phyloP scores from a whole-genome alignment of 768 basidiomycete genomes.

The Amylocystis lapponica region DNA sequence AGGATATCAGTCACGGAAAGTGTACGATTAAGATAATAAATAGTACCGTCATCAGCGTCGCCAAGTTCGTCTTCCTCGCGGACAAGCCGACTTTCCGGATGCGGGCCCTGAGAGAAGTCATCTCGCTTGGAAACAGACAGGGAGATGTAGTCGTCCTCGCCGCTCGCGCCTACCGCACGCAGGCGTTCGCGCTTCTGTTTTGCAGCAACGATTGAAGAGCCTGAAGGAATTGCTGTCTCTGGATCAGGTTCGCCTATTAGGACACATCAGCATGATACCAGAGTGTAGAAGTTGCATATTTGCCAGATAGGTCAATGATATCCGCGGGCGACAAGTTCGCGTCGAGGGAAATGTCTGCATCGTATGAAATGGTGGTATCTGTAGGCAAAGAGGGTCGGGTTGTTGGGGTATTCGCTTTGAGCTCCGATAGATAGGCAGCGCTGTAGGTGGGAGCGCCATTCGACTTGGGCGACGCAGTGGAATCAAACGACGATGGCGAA shows the following conservation, averaged over 20 bases:
- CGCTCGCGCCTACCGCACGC: conserved; percentile 39
- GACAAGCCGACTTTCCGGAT: conserved; percentile 77
- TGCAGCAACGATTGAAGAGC: conserved; percentile 64
- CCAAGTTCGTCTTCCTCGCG: conserved; percentile 87
- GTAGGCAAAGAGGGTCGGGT: conserved; percentile 36
- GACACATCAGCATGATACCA: neutral
- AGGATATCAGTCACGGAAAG: conserved; percentile 4
- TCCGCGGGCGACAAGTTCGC: conserved; percentile 32
- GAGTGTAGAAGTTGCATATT: conserved; percentile 4
- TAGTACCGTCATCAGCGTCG: conserved; percentile 78
- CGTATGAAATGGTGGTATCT: conserved; percentile 33
- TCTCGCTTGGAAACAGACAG: conserved; percentile 56
- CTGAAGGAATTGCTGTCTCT: conserved; percentile 56
- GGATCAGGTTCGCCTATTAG: conserved; percentile 25
- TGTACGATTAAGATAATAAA: neutral
- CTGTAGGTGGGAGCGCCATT: conserved; percentile 62
- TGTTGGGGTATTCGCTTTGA: conserved; percentile 72
- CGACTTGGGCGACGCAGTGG: conserved; percentile 39
- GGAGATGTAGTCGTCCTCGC: conserved; percentile 69
- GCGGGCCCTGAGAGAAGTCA: conserved; percentile 61
- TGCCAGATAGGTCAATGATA: conserved; percentile 26
- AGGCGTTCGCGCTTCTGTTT: conserved; percentile 73
- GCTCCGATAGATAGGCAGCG: conserved; percentile 64
- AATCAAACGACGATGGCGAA: conserved; percentile 45
- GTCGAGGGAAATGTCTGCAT: conserved; percentile 43